These are phyloP conservation scores for Zea luxurians DNA, from an alignment of 176 grass and related monocot species.

Conservation along the genomic window DNA sequence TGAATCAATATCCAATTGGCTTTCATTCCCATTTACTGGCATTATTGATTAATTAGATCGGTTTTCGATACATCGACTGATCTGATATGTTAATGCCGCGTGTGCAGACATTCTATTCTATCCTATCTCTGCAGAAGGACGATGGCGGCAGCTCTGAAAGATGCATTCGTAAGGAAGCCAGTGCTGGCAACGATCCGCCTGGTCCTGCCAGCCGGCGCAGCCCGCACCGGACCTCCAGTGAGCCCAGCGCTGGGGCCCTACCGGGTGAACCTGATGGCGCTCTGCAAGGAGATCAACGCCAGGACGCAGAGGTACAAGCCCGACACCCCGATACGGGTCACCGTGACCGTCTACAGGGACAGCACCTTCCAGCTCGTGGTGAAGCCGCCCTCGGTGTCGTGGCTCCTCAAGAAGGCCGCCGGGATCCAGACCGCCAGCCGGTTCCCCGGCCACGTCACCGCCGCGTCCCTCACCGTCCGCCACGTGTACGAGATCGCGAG, in stretches of 20 bases:
- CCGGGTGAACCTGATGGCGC: constrained; percentile 83
- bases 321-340: constrained; percentile 81
- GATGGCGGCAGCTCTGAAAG: constrained; percentile 52
- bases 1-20: no score
- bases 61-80: no score
- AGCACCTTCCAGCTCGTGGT: constrained; percentile 74
- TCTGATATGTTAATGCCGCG: no score
- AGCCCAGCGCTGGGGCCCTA: constrained; percentile 66
- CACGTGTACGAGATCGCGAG: constrained; percentile 92
- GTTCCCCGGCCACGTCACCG: constrained; percentile 46
- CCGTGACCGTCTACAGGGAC: constrained; percentile 72
- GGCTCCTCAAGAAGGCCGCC: constrained; percentile 76
- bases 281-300: constrained; percentile 94
- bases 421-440: constrained; percentile 59
- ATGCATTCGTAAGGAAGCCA: constrained; percentile 53
- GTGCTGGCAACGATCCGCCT: constrained; percentile 65
- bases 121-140: not conserved
- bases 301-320: constrained; percentile 83
- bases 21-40: no score
- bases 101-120: no score
- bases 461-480: constrained; percentile 46
- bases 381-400: constrained; percentile 71
- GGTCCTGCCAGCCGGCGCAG: constrained; percentile 64
- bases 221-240: constrained; percentile 69
- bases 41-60: no score